Percentiles rank a stretch among this genome's conserved stretches.
Conservation (phyloP, 257 asterid species). For the Ocimum tenuiflorum region DNA sequence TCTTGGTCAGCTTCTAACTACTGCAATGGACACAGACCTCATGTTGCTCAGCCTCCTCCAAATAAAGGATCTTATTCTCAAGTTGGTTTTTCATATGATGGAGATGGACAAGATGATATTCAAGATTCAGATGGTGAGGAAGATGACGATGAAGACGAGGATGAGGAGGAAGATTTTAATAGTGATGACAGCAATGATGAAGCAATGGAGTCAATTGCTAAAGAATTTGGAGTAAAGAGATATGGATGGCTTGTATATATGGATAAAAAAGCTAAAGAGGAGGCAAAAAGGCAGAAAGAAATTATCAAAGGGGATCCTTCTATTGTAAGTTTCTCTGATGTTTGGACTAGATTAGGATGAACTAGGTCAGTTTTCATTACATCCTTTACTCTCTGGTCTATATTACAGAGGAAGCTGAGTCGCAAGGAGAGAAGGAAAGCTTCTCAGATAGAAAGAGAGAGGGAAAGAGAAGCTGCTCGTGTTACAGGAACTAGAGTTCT, state of each 20-base stretch:
- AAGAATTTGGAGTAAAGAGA: conserved; percentile 91
- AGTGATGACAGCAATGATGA: conserved; percentile 96
- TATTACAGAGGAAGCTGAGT: conserved; percentile 74
- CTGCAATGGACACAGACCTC: conserved; percentile 40
- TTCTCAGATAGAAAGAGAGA: conserved; percentile 85
- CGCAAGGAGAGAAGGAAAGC: conserved; percentile 96
- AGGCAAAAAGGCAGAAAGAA: conserved; percentile 89
- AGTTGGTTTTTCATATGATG: conserved; percentile 95
- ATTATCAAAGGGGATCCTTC: conserved; percentile 95
- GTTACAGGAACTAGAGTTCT: conserved; percentile 66
- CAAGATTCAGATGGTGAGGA: conserved; percentile 72
- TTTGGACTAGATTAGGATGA: background rate
- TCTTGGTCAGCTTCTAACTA: conserved; percentile 16
- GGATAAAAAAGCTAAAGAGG: conserved; percentile 99
- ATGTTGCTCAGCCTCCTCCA: conserved; percentile 51
- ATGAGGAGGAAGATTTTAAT: conserved; percentile 79
- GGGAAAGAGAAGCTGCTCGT: conserved; percentile 82
- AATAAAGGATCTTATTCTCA: conserved; percentile 89
- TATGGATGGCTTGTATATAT: conserved; percentile 95
- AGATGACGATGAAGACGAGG: conserved; percentile 79
- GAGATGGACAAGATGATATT: conserved; percentile 56
- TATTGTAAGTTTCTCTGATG: conserved; percentile 48
- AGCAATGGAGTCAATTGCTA: conserved; percentile 90
- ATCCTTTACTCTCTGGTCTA: conserved; percentile 7
- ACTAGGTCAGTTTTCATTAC: background rate